Conservation (phyloP, 768 basidiomycete genomes). For the Lactarius tabidus region DNA sequence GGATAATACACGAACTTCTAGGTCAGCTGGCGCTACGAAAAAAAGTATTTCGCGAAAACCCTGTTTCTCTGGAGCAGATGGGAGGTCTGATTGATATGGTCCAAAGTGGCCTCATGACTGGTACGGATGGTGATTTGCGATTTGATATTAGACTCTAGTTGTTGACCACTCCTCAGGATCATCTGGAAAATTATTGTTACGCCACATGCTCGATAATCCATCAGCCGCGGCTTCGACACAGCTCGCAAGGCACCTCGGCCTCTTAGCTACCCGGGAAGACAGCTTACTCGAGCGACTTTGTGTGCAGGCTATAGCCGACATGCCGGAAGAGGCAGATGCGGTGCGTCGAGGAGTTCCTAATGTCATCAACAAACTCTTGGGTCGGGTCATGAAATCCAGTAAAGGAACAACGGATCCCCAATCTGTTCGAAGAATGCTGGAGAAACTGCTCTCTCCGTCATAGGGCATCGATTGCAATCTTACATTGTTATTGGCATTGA, state of each 20-base stretch:
- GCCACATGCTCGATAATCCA: constrained; percentile 54
- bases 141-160: constrained; percentile 3
- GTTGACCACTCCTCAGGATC: constrained; percentile 48
- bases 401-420: constrained; percentile 76
- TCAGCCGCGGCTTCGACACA: constrained; percentile 37
- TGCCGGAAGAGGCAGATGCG: constrained; percentile 65
- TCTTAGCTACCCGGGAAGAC: constrained; percentile 39
- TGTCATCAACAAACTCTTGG: constrained; percentile 77
- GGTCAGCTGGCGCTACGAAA: constrained; percentile 66
- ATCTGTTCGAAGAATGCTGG: constrained; percentile 48
- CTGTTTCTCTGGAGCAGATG: constrained; percentile 59
- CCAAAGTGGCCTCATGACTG: constrained; percentile 59
- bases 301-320: constrained; percentile 52
- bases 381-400: constrained; percentile 79
- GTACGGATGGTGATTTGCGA: constrained; percentile 36
- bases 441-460: constrained; percentile 38
- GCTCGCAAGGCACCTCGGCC: constrained; percentile 48
- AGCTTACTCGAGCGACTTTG: constrained; percentile 53
- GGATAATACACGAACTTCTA: constrained; percentile 86
- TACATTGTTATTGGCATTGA: background rate
- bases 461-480: background rate
- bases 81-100: constrained; percentile 78
- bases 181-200: constrained; percentile 73
- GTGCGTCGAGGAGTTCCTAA: constrained; percentile 66
- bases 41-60: constrained; percentile 53